Evolutionary conservation across 2,329 filamentous ascomycete species (phyloP).

Genomic region (Teratosphaeria zuluensis): DNA sequence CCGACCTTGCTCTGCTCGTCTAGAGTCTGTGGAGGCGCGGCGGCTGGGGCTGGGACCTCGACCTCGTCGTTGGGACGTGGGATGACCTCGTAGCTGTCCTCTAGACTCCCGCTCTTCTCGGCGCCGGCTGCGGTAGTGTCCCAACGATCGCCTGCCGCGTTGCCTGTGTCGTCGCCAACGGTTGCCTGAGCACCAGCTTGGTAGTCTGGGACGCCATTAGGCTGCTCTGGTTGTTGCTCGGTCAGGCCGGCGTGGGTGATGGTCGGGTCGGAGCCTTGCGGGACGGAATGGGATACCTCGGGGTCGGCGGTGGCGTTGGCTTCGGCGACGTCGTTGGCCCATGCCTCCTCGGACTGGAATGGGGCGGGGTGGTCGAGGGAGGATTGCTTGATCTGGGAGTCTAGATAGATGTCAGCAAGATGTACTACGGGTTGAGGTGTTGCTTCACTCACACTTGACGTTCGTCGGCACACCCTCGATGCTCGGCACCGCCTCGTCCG

Average conservation of each 20-base stretch:
- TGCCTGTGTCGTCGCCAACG: constrained; percentile 31
- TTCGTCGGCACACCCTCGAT: constrained; percentile 55
- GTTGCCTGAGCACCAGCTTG: constrained; percentile 17
- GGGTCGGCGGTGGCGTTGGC: constrained; percentile 27
- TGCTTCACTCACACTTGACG: constrained; percentile 56
- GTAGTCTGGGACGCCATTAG: constrained; percentile 22
- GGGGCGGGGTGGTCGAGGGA: constrained; percentile 39
- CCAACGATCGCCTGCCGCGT: constrained; percentile 56
- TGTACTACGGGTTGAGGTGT: not conserved
- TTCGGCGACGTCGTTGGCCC: constrained; percentile 39
- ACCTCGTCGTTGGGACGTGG: constrained; percentile 65
- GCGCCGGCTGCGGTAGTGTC: constrained; percentile 43
- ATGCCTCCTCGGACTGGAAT: constrained; percentile 45
- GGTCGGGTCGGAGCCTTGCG: constrained; percentile 53
- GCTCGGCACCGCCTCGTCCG: constrained; percentile 55
- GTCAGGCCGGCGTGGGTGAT: constrained; percentile 57
- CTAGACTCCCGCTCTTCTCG: constrained; percentile 40
- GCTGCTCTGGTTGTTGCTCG: constrained; percentile 47
- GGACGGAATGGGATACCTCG: constrained; percentile 5
- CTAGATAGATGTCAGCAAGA: constrained; percentile 2
- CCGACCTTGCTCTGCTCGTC: constrained; percentile 41
- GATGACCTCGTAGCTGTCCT: constrained; percentile 67
- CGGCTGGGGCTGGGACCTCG: constrained; percentile 48
- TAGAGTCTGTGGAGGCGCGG: constrained; percentile 41
- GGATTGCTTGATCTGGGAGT: constrained; percentile 28